Conservation (phyloP, 2,329 filamentous ascomycete genomes). For the Plectosphaerella sp. region DNA sequence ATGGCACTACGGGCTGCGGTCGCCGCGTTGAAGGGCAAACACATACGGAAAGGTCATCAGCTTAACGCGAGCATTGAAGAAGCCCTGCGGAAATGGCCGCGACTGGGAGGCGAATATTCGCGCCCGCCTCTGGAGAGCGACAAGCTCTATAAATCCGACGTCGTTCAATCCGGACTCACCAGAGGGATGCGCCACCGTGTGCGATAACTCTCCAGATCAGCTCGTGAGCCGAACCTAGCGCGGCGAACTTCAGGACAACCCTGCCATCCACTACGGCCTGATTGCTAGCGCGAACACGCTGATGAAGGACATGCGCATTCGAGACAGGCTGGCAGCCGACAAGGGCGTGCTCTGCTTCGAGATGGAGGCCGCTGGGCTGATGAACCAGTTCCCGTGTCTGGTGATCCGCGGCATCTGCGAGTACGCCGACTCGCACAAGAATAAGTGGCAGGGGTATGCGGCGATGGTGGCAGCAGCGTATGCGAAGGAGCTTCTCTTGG, state of each 20-base stretch:
- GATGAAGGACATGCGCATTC: constrained; percentile 24
- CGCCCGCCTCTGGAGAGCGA: constrained; percentile 5
- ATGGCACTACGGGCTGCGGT: constrained; percentile 8
- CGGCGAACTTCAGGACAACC: constrained; percentile 8
- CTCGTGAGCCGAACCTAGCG: background rate
- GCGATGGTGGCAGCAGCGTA: constrained; percentile 26
- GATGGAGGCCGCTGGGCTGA: constrained; percentile 23
- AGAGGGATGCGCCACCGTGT: background rate
- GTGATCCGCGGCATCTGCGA: constrained; percentile 35
- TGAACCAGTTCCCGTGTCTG: constrained; percentile 24
- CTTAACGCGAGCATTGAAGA: background rate
- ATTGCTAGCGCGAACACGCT: constrained; percentile 29
- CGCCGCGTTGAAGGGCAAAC: constrained; percentile 4
- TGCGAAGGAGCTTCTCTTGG: constrained; percentile 8
- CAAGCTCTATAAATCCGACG: background rate
- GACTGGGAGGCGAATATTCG: constrained; percentile 6
- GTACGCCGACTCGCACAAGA: constrained; percentile 34
- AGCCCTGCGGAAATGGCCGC: constrained; percentile 7
- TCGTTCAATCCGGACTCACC: background rate
- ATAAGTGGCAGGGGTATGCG: constrained; percentile 32
- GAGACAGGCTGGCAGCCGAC: constrained; percentile 21
- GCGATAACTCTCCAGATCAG: too few species aligned
- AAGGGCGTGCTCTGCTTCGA: constrained; percentile 18
- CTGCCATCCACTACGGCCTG: constrained; percentile 14
- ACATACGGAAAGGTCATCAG: constrained; percentile 8